phyloP scores from a whole-genome alignment of 371 early-diverging fungal species.

The Gilbertella persicaria region DNA sequence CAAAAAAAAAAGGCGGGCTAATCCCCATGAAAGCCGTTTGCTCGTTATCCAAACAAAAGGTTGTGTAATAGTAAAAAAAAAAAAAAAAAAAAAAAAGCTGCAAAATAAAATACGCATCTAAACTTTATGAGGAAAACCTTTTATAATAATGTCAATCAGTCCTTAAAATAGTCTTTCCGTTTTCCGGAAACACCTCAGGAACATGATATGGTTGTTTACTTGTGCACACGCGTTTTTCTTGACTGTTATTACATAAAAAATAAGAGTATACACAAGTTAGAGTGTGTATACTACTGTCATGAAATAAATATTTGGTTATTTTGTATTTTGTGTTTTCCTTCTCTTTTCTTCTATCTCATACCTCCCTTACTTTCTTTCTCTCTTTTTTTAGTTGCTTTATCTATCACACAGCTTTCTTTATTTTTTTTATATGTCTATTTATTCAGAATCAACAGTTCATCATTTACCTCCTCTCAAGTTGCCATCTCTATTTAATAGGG shows the following conservation, averaged over 20 bases:
- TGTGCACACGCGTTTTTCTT: background rate
- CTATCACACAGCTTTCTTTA: background rate
- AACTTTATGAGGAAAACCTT: background rate
- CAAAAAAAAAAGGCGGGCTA: constrained; percentile 6
- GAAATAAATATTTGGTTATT: background rate
- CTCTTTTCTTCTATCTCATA: background rate
- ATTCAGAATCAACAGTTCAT: background rate
- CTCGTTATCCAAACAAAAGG: background rate
- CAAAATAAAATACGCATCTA: no score
- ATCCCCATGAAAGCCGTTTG: no score
- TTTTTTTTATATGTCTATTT: background rate
- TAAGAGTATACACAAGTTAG: background rate
- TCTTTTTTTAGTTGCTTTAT: background rate
- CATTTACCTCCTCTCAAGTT: constrained; percentile 9
- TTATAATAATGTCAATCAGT: constrained; percentile 9
- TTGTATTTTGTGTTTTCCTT: background rate
- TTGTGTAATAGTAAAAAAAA: background rate
- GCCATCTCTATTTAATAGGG: constrained; percentile 6
- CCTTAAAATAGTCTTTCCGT: constrained; percentile 18
- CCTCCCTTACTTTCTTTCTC: background rate
- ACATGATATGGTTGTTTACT: background rate
- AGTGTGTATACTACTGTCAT: background rate
- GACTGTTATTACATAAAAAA: background rate
- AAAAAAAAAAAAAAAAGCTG: background rate
- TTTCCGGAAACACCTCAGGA: constrained; percentile 20